A percentile compares a stretch with the other conserved stretches of the same genome.
Conservation (phyloP, 2,329 filamentous ascomycete species). For the Microdochium paspali region DNA sequence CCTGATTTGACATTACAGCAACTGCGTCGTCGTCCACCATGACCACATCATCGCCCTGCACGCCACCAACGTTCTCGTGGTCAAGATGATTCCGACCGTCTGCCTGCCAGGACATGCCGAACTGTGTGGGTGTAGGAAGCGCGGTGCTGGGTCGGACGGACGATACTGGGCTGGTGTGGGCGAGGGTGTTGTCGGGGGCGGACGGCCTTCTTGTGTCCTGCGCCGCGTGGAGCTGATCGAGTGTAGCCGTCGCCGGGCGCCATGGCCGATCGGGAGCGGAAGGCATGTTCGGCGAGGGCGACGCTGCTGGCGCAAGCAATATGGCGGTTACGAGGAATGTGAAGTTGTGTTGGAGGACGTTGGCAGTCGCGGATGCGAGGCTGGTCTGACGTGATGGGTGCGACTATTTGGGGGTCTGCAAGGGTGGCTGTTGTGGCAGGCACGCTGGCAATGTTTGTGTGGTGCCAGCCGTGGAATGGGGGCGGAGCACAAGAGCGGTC, state of each 20-base stretch:
- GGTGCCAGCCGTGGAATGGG: not conserved
- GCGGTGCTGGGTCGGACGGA: not conserved
- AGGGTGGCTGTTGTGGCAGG: not conserved
- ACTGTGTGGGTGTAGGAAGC: not conserved
- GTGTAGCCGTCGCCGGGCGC: not conserved
- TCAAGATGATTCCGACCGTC: not conserved
- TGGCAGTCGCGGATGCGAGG: not conserved
- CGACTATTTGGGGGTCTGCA: not conserved
- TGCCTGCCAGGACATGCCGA: not conserved
- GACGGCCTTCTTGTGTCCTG: not conserved
- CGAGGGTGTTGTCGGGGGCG: not conserved
- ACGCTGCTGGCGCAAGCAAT: not conserved
- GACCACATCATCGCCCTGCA: not conserved
- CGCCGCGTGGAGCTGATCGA: not conserved
- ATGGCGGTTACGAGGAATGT: not conserved
- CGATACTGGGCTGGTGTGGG: not conserved
- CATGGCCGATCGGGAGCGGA: not conserved
- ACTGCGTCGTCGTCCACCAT: not conserved
- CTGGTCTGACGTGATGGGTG: not conserved
- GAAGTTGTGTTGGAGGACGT: not conserved
- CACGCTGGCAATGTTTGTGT: not conserved
- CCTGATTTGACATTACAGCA: not conserved
- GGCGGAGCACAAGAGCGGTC: not conserved
- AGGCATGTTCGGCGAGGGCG: not conserved
- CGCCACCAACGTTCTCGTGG: not conserved